Percentiles rank a stretch among this genome's conserved stretches.
phyloP scores from a whole-genome alignment of 148 eudicot genomes.

The Pouteria glomerata region DNA sequence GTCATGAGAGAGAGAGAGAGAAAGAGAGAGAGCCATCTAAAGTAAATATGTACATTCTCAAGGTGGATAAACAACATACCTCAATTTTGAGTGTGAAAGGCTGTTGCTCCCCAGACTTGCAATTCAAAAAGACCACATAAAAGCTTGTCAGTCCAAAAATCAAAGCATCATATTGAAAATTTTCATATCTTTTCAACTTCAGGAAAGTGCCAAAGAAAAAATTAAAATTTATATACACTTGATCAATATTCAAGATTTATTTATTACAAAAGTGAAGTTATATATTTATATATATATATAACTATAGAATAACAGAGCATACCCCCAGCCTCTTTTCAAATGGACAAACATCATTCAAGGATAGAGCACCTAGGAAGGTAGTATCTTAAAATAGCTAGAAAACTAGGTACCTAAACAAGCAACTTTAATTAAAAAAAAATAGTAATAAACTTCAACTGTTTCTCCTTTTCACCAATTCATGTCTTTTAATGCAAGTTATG shows the following conservation, averaged over 20 bases:
- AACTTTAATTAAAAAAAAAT: too few relatives aligned
- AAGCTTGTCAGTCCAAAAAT: neutral
- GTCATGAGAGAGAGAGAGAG: neutral
- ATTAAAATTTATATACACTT: too few relatives aligned
- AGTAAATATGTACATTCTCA: neutral
- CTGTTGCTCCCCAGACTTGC: constrained; percentile 12
- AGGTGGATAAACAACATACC: constrained; percentile 17
- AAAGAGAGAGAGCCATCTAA: neutral
- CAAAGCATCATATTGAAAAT: neutral
- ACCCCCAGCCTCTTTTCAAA: neutral
- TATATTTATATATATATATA: neutral
- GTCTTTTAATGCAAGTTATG: too few relatives aligned
- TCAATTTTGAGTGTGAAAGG: constrained; percentile 40
- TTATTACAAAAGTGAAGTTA: too few relatives aligned
- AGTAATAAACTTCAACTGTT: too few relatives aligned
- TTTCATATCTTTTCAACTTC: neutral
- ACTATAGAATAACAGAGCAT: neutral
- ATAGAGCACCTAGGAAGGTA: too few relatives aligned
- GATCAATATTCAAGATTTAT: too few relatives aligned
- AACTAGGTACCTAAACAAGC: too few relatives aligned
- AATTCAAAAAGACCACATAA: neutral
- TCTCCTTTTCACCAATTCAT: too few relatives aligned
- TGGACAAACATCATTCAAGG: too few relatives aligned
- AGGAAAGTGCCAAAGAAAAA: too few relatives aligned
- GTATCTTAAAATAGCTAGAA: too few relatives aligned